Percentiles rank a stretch among this genome's conserved stretches.
These are phyloP conservation scores for Carallia brachiata DNA, from an alignment of 345 rosid genomes.

Conservation along the genomic window DNA sequence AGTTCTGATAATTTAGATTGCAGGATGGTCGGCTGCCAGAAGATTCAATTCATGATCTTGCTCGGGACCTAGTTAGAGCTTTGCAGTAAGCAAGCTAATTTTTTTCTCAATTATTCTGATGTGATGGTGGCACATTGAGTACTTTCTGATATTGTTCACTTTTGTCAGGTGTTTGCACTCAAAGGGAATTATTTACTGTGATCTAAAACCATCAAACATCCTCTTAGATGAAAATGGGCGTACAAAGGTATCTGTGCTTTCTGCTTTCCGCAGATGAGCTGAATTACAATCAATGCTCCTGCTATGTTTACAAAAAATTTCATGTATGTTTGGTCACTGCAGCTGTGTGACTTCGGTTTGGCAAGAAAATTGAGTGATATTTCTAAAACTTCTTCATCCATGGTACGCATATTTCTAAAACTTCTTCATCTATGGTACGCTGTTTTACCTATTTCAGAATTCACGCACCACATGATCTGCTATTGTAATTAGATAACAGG, in stretches of 20 bases:
- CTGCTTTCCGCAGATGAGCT: conserved; percentile 4
- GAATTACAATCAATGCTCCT: conserved; percentile 13
- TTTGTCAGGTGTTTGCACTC: conserved; percentile 73
- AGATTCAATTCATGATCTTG: conserved; percentile 83
- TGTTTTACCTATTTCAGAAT: conserved; percentile 3
- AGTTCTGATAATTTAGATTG: conserved; percentile 20
- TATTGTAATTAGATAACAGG: conserved; percentile 2
- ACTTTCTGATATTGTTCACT: conserved; percentile 12
- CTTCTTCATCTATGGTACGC: conserved; percentile 67
- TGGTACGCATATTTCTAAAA: conserved; percentile 73
- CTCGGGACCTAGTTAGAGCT: conserved; percentile 70
- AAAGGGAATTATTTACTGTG: conserved; percentile 87
- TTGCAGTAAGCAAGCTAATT: conserved; percentile 58
- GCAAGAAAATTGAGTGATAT: conserved; percentile 77
- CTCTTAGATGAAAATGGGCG: conserved; percentile 91
- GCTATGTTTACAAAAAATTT: background rate
- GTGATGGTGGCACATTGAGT: background rate
- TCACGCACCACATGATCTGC: background rate
- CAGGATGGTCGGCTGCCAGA: conserved; percentile 91
- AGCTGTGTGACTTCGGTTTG: conserved; percentile 98
- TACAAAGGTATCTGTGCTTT: conserved; percentile 53
- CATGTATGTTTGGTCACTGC: conserved; percentile 33
- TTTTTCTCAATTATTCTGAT: conserved; percentile 3
- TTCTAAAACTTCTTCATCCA: conserved; percentile 60
- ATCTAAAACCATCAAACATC: conserved; percentile 93